Evolutionary conservation across 768 basidiomycete genomes (phyloP).

Genomic region (Auricularia auricula-judae): DNA sequence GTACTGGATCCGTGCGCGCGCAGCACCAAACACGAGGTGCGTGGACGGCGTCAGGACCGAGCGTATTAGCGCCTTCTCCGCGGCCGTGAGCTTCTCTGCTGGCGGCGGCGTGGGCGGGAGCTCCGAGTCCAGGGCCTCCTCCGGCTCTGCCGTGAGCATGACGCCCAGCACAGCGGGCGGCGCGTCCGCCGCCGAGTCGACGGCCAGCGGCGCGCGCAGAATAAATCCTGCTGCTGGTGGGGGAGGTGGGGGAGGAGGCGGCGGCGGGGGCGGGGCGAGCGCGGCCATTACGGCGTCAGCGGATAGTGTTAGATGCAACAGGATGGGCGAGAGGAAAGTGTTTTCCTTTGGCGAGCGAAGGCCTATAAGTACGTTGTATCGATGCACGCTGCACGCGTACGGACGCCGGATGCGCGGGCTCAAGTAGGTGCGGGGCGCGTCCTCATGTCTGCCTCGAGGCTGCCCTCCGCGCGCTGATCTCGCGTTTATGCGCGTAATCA

Average conservation of each 20-base stretch:
- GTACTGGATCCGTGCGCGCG: neutral
- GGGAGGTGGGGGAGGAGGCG: conserved; percentile 1
- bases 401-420: too few relatives aligned
- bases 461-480: neutral
- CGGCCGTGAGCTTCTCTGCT: neutral
- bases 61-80: neutral
- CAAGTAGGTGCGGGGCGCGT: neutral
- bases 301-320: neutral
- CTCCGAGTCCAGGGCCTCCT: too few relatives aligned
- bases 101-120: neutral
- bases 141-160: too few relatives aligned
- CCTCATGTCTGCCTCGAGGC: neutral
- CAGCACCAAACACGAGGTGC: neutral
- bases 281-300: neutral
- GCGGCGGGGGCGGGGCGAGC: neutral
- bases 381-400: neutral
- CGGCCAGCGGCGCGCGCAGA: neutral
- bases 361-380: neutral
- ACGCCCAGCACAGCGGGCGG: too few relatives aligned
- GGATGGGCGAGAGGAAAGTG: neutral
- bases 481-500: neutral
- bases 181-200: neutral
- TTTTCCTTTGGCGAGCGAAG: neutral
- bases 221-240: neutral
- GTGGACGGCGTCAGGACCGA: neutral